Percentiles rank a stretch among this genome's conserved stretches.
phyloP scores from a whole-genome alignment of 768 basidiomycete species.

The Pleurotus eryngii region DNA sequence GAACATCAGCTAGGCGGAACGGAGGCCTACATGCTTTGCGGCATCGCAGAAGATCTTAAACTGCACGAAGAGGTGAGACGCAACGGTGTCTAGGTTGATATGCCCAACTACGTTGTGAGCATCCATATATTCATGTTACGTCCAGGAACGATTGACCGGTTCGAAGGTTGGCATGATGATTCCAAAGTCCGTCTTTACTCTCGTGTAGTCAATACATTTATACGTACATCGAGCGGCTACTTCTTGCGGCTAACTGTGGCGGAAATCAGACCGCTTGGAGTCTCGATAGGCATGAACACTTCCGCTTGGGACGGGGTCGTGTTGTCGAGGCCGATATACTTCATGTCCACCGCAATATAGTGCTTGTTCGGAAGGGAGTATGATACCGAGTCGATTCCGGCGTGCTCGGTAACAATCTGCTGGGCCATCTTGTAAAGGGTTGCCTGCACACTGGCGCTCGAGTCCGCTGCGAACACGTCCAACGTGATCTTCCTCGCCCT shows the following conservation, averaged over 20 bases:
- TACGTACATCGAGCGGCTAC: neutral
- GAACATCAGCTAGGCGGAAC: slow-evolving; percentile 41
- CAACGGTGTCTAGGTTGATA: slow-evolving; percentile 43
- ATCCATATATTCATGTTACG: neutral
- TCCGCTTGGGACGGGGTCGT: slow-evolving; percentile 50
- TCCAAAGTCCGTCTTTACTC: slow-evolving; percentile 36
- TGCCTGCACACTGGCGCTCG: slow-evolving; percentile 91
- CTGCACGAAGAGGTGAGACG: slow-evolving; percentile 58
- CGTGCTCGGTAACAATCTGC: slow-evolving; percentile 64
- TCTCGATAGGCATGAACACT: slow-evolving; percentile 70
- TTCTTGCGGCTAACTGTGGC: slow-evolving; percentile 52
- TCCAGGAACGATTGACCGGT: neutral
- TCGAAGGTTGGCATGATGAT: slow-evolving; percentile 55
- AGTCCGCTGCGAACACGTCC: slow-evolving; percentile 79
- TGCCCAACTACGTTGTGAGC: slow-evolving; percentile 63
- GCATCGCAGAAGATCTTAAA: slow-evolving; percentile 54
- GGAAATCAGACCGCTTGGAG: slow-evolving; percentile 71
- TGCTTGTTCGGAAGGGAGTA: slow-evolving; percentile 93
- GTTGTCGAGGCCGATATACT: slow-evolving; percentile 70
- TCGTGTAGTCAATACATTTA: slow-evolving; percentile 4
- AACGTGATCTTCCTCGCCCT: slow-evolving; percentile 64
- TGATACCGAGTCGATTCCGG: slow-evolving; percentile 51
- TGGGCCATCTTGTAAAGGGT: slow-evolving; percentile 90
- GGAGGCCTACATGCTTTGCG: slow-evolving; percentile 61
- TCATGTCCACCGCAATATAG: slow-evolving; percentile 86